phyloP scores from a whole-genome alignment of 352 stramenopile species.

The Phytophthora boehmeriae region DNA sequence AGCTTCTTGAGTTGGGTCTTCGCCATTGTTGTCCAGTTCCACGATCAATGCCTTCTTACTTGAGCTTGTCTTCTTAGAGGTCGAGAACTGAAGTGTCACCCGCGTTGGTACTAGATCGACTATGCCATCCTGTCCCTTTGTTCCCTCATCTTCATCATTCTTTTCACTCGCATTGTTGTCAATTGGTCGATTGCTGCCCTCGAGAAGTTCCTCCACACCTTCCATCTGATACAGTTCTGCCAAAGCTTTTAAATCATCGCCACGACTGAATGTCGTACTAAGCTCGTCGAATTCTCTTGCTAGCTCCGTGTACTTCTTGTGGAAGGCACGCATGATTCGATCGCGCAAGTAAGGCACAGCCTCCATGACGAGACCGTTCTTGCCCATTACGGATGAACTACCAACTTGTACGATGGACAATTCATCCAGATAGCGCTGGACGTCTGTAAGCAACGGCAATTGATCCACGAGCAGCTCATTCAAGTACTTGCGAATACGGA shows the following conservation, averaged over 20 bases:
- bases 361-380: constrained; percentile 79
- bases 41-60: constrained; percentile 65
- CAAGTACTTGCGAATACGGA: constrained; percentile 95
- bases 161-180: constrained; percentile 4
- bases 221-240: constrained; percentile 84
- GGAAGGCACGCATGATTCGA: constrained; percentile 52
- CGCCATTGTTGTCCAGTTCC: constrained; percentile 52
- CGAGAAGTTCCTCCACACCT: constrained; percentile 77
- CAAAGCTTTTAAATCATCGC: constrained; percentile 67
- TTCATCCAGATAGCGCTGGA: constrained; percentile 96
- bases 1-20: constrained; percentile 5
- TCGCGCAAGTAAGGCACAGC: constrained; percentile 74
- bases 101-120: constrained; percentile 19
- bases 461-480: constrained; percentile 96
- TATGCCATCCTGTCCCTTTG: constrained; percentile 11
- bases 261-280: constrained; percentile 49
- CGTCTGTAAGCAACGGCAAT: constrained; percentile 92
- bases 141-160: constrained; percentile 13
- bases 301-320: constrained; percentile 40
- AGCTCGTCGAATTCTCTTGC: constrained; percentile 52
- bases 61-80: constrained; percentile 9
- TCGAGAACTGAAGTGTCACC: constrained; percentile 59
- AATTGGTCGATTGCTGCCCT: constrained; percentile 22
- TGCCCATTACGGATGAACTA: constrained; percentile 29
- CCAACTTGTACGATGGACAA: constrained; percentile 91